Evolutionary conservation across 305 asterid genomes (phyloP).

Genomic region (Rubia peregrina): DNA sequence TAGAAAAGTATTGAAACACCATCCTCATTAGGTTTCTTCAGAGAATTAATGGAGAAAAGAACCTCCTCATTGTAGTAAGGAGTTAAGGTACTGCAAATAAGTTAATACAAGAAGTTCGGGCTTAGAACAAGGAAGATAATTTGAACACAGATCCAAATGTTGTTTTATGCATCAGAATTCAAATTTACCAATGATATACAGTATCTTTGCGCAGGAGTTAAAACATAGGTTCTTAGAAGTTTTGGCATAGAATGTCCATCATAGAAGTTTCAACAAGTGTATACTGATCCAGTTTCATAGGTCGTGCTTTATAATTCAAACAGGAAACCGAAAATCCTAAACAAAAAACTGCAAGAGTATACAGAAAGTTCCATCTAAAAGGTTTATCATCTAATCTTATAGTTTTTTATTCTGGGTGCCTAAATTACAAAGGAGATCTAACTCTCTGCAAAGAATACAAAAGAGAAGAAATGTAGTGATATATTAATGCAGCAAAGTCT

Average conservation of each 20-base stretch:
- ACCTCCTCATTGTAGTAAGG: constrained; percentile 93
- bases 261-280: not conserved
- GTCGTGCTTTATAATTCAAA: not conserved
- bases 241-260: not conserved
- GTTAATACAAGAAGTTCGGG: constrained; percentile 14
- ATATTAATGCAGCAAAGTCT: too few species aligned
- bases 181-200: not conserved
- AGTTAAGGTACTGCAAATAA: constrained; percentile 69
- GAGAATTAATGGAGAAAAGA: constrained; percentile 61
- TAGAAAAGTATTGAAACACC: constrained; percentile 96
- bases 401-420: not conserved
- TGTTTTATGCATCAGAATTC: not conserved
- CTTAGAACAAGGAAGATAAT: not conserved
- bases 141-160: not conserved
- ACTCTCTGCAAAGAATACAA: not conserved
- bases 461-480: not conserved
- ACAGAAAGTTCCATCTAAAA: not conserved
- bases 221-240: not conserved
- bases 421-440: not conserved
- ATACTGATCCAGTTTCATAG: not conserved
- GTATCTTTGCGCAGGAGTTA: not conserved
- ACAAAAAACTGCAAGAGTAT: not conserved
- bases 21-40: constrained; percentile 86
- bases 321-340: not conserved
- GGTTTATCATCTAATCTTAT: not conserved